Evolutionary conservation across 495 filamentous ascomycete genomes (phyloP).

Genomic region (Trypethelium eluteriae): DNA sequence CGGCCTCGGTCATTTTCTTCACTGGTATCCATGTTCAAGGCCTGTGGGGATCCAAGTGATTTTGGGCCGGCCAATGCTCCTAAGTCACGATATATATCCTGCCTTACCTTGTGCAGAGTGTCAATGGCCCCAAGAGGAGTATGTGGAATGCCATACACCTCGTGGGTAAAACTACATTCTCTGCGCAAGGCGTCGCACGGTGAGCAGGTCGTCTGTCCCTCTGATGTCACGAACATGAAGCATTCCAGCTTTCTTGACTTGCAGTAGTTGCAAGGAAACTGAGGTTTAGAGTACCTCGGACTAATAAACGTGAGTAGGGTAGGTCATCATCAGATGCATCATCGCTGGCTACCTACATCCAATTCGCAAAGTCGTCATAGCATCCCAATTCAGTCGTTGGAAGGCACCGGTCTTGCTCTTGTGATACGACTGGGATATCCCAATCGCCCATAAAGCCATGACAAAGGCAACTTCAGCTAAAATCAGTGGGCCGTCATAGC

Average conservation of each 20-base stretch:
- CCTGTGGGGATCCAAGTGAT: conserved; percentile 31
- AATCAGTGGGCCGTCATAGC: not conserved
- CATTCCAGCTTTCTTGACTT: conserved; percentile 60
- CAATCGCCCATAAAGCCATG: conserved; percentile 25
- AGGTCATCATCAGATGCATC: not conserved
- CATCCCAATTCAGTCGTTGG: not conserved
- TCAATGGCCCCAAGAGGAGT: conserved; percentile 39
- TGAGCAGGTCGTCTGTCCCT: conserved; percentile 64
- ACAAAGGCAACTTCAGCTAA: conserved; percentile 28
- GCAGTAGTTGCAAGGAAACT: conserved; percentile 65
- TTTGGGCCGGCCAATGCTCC: conserved; percentile 32
- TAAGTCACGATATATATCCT: conserved; percentile 43
- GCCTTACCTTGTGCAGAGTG: conserved; percentile 45
- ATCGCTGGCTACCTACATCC: conserved; percentile 22
- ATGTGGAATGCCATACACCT: conserved; percentile 18
- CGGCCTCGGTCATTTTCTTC: conserved; percentile 32
- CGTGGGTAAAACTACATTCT: conserved; percentile 55
- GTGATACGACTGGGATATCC: conserved; percentile 12
- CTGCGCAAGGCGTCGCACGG: conserved; percentile 69
- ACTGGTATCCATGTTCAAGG: conserved; percentile 34
- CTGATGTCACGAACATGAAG: conserved; percentile 47
- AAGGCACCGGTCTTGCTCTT: conserved; percentile 1
- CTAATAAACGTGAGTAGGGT: not conserved
- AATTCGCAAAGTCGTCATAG: conserved; percentile 31
- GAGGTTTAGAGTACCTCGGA: conserved; percentile 38